A percentile compares a stretch with the other conserved stretches of the same genome.
phyloP scores from a whole-genome alignment of 257 asterid species.

The Primulina huaijiensis region DNA sequence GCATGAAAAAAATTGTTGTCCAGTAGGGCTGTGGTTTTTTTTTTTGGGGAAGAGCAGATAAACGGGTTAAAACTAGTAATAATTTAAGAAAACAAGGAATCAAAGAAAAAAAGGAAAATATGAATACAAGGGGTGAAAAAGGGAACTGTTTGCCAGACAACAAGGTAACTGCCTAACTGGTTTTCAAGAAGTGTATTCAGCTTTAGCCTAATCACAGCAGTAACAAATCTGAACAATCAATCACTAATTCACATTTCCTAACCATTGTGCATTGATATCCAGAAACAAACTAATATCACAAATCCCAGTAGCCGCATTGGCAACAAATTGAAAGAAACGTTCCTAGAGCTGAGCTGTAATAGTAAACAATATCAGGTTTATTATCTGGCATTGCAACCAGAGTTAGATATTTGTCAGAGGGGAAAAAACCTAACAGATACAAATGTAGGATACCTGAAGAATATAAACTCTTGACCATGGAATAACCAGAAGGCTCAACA shows the following conservation, averaged over 20 bases:
- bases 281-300: not conserved
- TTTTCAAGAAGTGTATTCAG: not conserved
- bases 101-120: slow-evolving; percentile 12
- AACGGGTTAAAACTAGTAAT: slow-evolving; percentile 25
- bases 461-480: not conserved
- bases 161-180: not conserved
- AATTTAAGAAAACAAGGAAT: slow-evolving; percentile 13
- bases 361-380: not conserved
- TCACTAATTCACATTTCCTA: not conserved
- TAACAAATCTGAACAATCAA: not conserved
- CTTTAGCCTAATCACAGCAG: not conserved
- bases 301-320: not conserved
- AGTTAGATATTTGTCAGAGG: not conserved
- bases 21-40: slow-evolving; percentile 58
- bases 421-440: not conserved
- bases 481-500: too few species aligned
- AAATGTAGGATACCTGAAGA: not conserved
- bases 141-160: not conserved
- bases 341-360: not conserved
- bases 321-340: not conserved
- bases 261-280: not conserved
- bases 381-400: not conserved
- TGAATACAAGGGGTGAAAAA: not conserved
- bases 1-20: slow-evolving; percentile 83
- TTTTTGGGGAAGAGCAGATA: not conserved